Percentiles rank a stretch among this genome's conserved stretches.
phyloP scores from a whole-genome alignment of 495 filamentous ascomycete genomes.

The Podospora fimiseda region DNA sequence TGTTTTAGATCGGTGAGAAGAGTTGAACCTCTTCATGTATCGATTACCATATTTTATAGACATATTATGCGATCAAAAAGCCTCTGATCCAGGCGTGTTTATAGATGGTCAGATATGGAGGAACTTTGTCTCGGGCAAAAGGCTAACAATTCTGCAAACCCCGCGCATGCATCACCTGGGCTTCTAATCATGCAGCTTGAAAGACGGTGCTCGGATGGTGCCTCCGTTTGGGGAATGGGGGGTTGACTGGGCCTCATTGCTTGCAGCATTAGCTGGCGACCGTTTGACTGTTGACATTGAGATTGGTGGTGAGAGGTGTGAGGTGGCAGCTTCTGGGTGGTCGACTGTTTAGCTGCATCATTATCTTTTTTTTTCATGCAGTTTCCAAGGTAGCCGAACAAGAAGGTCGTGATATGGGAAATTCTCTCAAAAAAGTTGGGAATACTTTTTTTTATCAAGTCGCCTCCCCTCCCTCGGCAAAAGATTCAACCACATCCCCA shows the following conservation, averaged over 20 bases:
- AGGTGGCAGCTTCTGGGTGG: constrained; percentile 24
- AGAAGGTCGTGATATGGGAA: too few relatives aligned
- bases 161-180: not conserved
- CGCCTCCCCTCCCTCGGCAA: not conserved
- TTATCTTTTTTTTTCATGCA: too few relatives aligned
- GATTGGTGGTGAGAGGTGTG: not conserved
- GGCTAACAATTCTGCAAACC: not conserved
- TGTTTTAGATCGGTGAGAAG: not conserved
- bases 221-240: not conserved
- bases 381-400: too few relatives aligned
- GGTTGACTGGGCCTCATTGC: not conserved
- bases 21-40: not conserved
- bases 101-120: not conserved
- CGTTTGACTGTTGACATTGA: not conserved
- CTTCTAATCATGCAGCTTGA: not conserved
- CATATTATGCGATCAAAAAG: not conserved
- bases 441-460: not conserved
- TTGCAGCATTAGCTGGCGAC: not conserved
- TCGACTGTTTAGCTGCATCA: not conserved
- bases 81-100: not conserved
- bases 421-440: too few relatives aligned
- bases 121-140: not conserved
- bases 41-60: not conserved
- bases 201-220: not conserved
- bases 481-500: not conserved